These are phyloP conservation scores for Pelargonium fulgidum DNA, from an alignment of 441 rosid genomes.

Conservation along the genomic window DNA sequence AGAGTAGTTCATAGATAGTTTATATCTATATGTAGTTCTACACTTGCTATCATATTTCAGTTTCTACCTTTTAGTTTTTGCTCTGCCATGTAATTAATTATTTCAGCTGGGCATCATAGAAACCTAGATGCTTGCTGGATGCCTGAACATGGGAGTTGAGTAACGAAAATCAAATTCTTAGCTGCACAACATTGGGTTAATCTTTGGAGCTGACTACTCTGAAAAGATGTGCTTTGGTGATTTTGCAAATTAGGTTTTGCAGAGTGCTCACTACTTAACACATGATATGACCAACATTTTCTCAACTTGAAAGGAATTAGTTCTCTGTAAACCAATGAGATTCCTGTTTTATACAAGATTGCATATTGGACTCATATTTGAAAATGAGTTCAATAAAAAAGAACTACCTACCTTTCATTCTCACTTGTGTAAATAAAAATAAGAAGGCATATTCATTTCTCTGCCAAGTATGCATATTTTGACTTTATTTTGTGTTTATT, in stretches of 20 bases:
- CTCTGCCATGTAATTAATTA: neutral
- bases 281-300: neutral
- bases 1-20: neutral
- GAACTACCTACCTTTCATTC: neutral
- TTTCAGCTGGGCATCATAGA: conserved; percentile 3
- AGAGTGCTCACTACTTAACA: neutral
- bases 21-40: neutral
- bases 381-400: neutral
- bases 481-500: neutral
- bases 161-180: neutral
- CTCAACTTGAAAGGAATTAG: neutral
- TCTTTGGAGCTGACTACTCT: neutral
- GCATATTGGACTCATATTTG: conserved; percentile 1
- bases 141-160: conserved; percentile 1
- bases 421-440: neutral
- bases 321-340: neutral
- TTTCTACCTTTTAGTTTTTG: neutral
- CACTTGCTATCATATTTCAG: neutral
- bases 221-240: neutral
- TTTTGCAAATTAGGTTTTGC: neutral
- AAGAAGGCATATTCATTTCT: neutral
- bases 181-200: neutral
- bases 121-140: conserved; percentile 1
- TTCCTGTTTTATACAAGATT: neutral
- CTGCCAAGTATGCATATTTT: neutral